These are phyloP conservation scores for Pseudoscleropodium purum DNA, from an alignment of 225 moss, liverwort and hornwort genomes.

Conservation along the genomic window DNA sequence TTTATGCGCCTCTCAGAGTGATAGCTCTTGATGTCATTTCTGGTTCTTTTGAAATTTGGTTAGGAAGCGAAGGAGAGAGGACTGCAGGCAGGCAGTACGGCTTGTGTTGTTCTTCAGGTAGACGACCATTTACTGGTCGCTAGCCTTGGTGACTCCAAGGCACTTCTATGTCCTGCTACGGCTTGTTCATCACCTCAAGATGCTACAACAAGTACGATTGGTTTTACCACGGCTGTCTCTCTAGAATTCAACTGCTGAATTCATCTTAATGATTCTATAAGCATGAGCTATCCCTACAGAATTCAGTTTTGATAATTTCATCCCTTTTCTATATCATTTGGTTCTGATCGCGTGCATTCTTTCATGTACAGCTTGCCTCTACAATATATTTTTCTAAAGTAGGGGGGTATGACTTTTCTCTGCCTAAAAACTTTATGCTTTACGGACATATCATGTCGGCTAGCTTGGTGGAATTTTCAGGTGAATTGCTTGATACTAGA, in stretches of 20 bases:
- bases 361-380: background rate
- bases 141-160: conserved; percentile 72
- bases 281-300: background rate
- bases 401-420: background rate
- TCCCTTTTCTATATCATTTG: background rate
- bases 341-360: background rate
- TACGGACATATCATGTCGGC: background rate
- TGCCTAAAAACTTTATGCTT: background rate
- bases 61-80: conserved; percentile 54
- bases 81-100: conserved; percentile 59
- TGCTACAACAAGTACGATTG: conserved; percentile 16
- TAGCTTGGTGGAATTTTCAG: conserved; percentile 10
- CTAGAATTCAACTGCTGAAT: background rate
- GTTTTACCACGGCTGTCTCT: background rate
- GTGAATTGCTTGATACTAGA: conserved; percentile 23
- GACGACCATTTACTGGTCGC: conserved; percentile 59
- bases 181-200: conserved; percentile 26
- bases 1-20: background rate
- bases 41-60: background rate
- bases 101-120: conserved; percentile 59
- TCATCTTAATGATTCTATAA: background rate
- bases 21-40: background rate
- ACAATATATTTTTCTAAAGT: background rate
- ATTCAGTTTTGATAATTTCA: background rate
- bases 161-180: conserved; percentile 55